These are phyloP conservation scores for Monascus ruber DNA, from an alignment of 2,329 filamentous ascomycete species.

Conservation along the genomic window DNA sequence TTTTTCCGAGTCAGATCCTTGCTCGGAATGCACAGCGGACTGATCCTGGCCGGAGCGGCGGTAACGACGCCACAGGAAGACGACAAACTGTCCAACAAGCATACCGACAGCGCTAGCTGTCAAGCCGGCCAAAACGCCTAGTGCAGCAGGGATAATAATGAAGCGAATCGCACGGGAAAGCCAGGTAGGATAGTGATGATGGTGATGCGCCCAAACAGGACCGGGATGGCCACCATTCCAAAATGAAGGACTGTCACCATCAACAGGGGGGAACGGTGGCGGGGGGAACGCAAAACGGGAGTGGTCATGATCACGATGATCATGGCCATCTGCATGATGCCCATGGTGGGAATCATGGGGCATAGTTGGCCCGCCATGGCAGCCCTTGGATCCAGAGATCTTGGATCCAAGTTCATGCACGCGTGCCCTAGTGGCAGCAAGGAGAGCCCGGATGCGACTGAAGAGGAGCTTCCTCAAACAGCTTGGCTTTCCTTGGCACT, in stretches of 20 bases:
- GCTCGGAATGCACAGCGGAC: constrained; percentile 18
- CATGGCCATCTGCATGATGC: constrained; percentile 4
- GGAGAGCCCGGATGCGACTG: constrained; percentile 27
- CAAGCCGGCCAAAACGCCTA: constrained; percentile 36
- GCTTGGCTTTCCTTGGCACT: constrained; percentile 30
- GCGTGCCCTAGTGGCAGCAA: constrained; percentile 26
- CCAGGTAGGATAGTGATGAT: constrained; percentile 13
- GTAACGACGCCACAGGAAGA: constrained; percentile 35
- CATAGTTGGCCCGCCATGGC: constrained; percentile 15
- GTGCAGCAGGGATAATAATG: constrained; percentile 34
- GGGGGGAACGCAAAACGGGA: constrained; percentile 6
- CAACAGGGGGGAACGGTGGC: constrained; percentile 5
- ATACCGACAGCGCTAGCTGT: constrained; percentile 36
- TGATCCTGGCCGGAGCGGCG: constrained; percentile 19
- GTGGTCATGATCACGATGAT: constrained; percentile 7
- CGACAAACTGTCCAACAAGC: constrained; percentile 35
- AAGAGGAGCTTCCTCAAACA: constrained; percentile 29
- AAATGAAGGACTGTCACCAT: constrained; percentile 3
- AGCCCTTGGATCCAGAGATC: constrained; percentile 17
- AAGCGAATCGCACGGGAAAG: constrained; percentile 31
- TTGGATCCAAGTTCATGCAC: constrained; percentile 20
- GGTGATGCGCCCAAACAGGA: constrained; percentile 2
- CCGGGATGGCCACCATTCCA: constrained; percentile 8
- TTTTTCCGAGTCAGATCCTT: constrained; percentile 32
- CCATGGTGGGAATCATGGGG: constrained; percentile 3